These are phyloP conservation scores for Neofusicoccum laricinum DNA, from an alignment of 2,329 filamentous ascomycete genomes.

Conservation along the genomic window DNA sequence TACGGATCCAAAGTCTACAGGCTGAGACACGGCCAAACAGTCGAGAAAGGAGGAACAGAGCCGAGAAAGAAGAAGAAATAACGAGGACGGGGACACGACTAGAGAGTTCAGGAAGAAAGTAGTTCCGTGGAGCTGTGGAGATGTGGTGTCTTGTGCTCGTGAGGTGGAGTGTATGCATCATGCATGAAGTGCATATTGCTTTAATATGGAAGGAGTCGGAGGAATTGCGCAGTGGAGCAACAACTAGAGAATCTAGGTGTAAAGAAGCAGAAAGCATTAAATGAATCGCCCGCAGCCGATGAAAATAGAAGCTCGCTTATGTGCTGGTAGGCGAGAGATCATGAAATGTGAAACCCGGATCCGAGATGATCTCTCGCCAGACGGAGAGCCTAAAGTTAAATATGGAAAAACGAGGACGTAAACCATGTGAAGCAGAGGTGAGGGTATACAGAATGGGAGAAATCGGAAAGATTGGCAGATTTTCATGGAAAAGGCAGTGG, in stretches of 20 bases:
- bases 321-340: background rate
- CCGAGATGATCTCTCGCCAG: constrained; percentile 12
- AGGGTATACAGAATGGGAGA: background rate
- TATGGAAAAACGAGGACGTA: background rate
- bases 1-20: background rate
- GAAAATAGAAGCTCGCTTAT: constrained; percentile 11
- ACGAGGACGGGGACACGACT: background rate
- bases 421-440: background rate
- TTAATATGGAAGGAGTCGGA: background rate
- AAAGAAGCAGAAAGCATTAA: background rate
- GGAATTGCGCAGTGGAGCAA: background rate
- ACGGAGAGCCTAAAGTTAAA: constrained; percentile 9
- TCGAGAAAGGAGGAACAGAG: background rate
- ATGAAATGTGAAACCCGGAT: constrained; percentile 10
- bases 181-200: background rate
- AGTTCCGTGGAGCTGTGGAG: background rate
- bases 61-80: background rate
- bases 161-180: background rate
- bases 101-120: background rate
- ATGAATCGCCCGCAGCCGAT: background rate
- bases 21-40: background rate
- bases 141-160: background rate
- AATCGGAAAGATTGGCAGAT: background rate
- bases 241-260: background rate
- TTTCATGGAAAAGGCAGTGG: too few relatives aligned